These are phyloP conservation scores for Polyporus arcularius DNA, from an alignment of 768 basidiomycete species.

Conservation along the genomic window DNA sequence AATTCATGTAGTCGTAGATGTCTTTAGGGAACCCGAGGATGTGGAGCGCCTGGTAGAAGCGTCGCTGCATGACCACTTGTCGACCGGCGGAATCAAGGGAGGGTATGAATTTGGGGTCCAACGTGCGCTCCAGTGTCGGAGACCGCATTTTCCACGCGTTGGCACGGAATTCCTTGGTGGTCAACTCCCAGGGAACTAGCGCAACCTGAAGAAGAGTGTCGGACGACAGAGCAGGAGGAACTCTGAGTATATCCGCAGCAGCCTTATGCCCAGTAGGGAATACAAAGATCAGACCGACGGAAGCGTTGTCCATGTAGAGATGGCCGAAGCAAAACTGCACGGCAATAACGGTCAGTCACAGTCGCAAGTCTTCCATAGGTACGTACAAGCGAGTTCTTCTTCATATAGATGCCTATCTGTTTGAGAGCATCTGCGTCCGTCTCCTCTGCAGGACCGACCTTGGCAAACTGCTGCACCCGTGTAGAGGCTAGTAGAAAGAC, in stretches of 20 bases:
- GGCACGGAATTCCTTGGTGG: constrained; percentile 34
- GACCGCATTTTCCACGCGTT: constrained; percentile 23
- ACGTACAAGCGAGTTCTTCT: constrained; percentile 48
- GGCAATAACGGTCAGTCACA: neutral
- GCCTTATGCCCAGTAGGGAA: constrained; percentile 42
- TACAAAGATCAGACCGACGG: constrained; percentile 59
- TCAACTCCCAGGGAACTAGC: constrained; percentile 50
- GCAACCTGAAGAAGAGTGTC: constrained; percentile 40
- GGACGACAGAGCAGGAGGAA: constrained; percentile 40
- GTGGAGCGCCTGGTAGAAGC: constrained; percentile 40
- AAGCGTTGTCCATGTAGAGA: constrained; percentile 45
- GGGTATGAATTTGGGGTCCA: constrained; percentile 20
- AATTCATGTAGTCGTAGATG: constrained; percentile 48
- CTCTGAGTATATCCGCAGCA: constrained; percentile 41
- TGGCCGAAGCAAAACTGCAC: constrained; percentile 53
- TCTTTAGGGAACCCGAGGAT: constrained; percentile 46
- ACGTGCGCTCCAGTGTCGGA: constrained; percentile 7
- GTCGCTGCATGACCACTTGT: constrained; percentile 10
- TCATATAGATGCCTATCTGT: constrained; percentile 48
- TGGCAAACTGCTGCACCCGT: constrained; percentile 53
- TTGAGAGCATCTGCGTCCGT: constrained; percentile 42
- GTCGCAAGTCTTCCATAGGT: neutral
- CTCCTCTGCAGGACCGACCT: constrained; percentile 42
- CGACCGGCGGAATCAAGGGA: neutral
- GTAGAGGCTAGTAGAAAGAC: constrained; percentile 52